Evolutionary conservation across 345 rosid species (phyloP), one percentile per base, ranked within the genome.

Genomic region (Rhizophora mangle): DNA sequence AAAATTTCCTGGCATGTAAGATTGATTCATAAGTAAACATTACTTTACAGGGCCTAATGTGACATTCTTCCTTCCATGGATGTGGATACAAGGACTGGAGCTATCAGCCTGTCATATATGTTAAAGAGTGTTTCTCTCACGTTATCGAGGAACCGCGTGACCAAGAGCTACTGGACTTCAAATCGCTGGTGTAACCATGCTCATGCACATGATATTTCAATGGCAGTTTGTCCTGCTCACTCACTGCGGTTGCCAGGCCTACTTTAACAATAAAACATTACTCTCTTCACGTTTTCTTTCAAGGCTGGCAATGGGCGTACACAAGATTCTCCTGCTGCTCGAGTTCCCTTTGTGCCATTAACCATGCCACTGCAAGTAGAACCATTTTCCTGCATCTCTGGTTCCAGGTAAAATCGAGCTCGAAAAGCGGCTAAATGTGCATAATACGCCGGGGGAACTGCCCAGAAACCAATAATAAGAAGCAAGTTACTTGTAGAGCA

Each of bases 351-450:
- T 43, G 16, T 13, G 49, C 72, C 52, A 30, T 78, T 70, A 15
- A 74, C 78, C 2, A 64, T 27, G 30, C 82, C 65, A 19, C 88
- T 76, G 3, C 86, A 88, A 0, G 79, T 52, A 0, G 92, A 84
- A 9, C 94, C 89, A 39, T 85, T 92, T 30, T 92, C 99, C 77
- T 86, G 98, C 78, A 79, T 74, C 77, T 87, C 96, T 0, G 99
- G 98, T 69, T 95, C 99, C 87, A 86, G 67, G 88, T 95, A 95
- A 79, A 95, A 95, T 26, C 99, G 88, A 6, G 99, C 99, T 5
- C 99, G 88, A 55, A 92, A 95, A 32, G 99, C 98, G 15, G 99
- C 99, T 72, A 95, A 84, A 76, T 95, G 99, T 0, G 99, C 99
- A 68, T 95, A 95, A 69, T 95, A 90, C 56, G 98, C 99, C 0